Evolutionary conservation across 352 stramenopile genomes (phyloP).

Genomic region (Pythium apleroticum): DNA sequence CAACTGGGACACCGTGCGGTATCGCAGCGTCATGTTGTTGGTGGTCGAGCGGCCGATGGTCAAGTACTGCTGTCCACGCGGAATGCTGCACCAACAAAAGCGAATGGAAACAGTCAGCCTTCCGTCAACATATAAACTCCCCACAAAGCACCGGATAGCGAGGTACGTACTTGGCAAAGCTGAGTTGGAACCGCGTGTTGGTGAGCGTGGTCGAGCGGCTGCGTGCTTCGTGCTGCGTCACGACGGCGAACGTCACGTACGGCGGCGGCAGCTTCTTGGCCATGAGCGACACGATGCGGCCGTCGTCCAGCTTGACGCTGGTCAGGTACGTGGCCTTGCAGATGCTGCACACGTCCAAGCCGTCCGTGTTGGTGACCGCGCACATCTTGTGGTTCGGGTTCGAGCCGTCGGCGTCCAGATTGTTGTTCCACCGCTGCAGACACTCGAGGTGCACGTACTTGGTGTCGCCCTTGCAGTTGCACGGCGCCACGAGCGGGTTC

Average conservation of each 20-base stretch:
- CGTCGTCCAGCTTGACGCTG: slow-evolving; percentile 85
- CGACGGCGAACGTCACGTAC: slow-evolving; percentile 91
- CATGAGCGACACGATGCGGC: slow-evolving; percentile 82
- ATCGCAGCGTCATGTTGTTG: slow-evolving; percentile 86
- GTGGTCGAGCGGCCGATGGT: slow-evolving; percentile 80
- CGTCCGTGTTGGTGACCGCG: slow-evolving; percentile 88
- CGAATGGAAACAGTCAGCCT: slow-evolving; percentile 12
- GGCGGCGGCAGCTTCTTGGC: slow-evolving; percentile 85
- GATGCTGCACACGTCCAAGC: slow-evolving; percentile 87
- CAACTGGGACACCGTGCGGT: slow-evolving; percentile 83
- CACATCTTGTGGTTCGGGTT: slow-evolving; percentile 89
- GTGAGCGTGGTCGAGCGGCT: slow-evolving; percentile 84
- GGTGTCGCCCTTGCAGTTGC: slow-evolving; percentile 91
- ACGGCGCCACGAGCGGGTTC: slow-evolving; percentile 90
- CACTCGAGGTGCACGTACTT: slow-evolving; percentile 93
- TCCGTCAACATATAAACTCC: too few relatives aligned
- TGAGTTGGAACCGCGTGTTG: slow-evolving; percentile 92
- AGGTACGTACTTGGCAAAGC: slow-evolving; percentile 82
- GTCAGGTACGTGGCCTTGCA: slow-evolving; percentile 92
- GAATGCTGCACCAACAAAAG: slow-evolving; percentile 39
- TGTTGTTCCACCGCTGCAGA: slow-evolving; percentile 92
- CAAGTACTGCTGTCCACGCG: slow-evolving; percentile 65
- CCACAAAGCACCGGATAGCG: too few relatives aligned
- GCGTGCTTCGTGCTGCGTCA: slow-evolving; percentile 87
- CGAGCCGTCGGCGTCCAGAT: slow-evolving; percentile 69